Percentiles rank a stretch among this genome's conserved stretches.
Evolutionary conservation across 352 stramenopile species (phyloP).

Genomic region (Phytophthora nicotianae): DNA sequence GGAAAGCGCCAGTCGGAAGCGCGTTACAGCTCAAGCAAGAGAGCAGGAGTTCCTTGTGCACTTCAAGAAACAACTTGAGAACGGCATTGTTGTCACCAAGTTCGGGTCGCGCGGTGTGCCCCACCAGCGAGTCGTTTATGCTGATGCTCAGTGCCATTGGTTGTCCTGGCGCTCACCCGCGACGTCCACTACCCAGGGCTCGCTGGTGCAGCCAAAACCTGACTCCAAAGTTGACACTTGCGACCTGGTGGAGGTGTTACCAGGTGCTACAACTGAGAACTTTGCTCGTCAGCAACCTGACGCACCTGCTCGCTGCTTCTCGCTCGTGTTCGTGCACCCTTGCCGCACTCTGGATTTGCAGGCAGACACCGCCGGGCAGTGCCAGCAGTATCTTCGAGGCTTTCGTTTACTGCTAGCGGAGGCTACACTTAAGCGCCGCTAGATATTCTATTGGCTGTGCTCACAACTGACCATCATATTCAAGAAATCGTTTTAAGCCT

Average conservation of each 20-base stretch:
- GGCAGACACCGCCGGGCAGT: slow-evolving; percentile 56
- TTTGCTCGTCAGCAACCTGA: slow-evolving; percentile 50
- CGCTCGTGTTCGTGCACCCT: slow-evolving; percentile 72
- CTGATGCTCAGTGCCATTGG: slow-evolving; percentile 60
- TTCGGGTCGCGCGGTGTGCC: slow-evolving; percentile 53
- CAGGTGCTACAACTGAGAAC: slow-evolving; percentile 49
- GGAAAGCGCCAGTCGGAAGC: slow-evolving; percentile 31
- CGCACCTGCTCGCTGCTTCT: slow-evolving; percentile 53
- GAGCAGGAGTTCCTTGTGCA: slow-evolving; percentile 52
- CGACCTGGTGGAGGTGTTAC: slow-evolving; percentile 58
- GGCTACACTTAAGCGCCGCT: slow-evolving; percentile 39
- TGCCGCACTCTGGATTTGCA: slow-evolving; percentile 75
- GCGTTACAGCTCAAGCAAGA: slow-evolving; percentile 35
- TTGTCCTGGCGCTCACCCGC: slow-evolving; percentile 58
- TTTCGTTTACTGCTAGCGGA: slow-evolving; percentile 68
- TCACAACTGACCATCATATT: no score
- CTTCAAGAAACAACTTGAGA: slow-evolving; percentile 64
- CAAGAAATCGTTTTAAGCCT: background rate
- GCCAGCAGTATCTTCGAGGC: slow-evolving; percentile 51
- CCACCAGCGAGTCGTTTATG: slow-evolving; percentile 58
- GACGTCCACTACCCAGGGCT: slow-evolving; percentile 12
- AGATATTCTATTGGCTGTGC: slow-evolving; percentile 1
- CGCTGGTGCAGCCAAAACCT: slow-evolving; percentile 41
- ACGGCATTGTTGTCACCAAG: slow-evolving; percentile 60
- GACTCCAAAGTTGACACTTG: slow-evolving; percentile 59